Conservation (phyloP, 2,329 filamentous ascomycete species). For the Chaetothyriales sp. region DNA sequence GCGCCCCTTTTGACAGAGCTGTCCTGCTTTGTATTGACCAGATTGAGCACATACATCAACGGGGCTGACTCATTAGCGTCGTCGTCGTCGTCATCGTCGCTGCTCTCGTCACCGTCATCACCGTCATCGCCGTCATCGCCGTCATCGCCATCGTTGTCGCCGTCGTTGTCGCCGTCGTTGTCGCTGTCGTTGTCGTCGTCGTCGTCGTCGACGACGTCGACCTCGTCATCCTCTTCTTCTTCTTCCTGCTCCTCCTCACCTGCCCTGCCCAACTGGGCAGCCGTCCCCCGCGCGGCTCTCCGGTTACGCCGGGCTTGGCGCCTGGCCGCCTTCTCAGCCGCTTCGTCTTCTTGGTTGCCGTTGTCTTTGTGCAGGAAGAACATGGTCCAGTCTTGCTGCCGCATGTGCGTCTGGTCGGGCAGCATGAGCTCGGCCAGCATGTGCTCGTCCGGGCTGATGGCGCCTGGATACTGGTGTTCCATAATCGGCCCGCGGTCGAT, state of each 20-base stretch:
- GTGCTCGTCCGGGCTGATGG: conserved; percentile 92
- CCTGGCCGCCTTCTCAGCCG: conserved; percentile 37
- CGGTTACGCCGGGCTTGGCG: conserved; percentile 33
- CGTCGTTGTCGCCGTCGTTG: conserved; percentile 30
- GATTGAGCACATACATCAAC: conserved; percentile 88
- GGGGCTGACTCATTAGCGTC: conserved; percentile 73
- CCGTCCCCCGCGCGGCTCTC: conserved; percentile 25
- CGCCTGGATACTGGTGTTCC: conserved; percentile 93
- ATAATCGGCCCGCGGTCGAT: conserved; percentile 92
- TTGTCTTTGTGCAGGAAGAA: conserved; percentile 97
- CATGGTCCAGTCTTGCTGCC: conserved; percentile 96
- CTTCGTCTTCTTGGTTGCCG: conserved; percentile 64
- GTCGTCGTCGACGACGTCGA: conserved; percentile 16
- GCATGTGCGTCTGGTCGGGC: conserved; percentile 86
- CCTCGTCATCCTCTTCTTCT: conserved; percentile 21
- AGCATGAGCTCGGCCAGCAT: conserved; percentile 98
- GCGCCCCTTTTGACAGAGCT: conserved; percentile 55
- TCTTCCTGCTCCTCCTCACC: conserved; percentile 11
- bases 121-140: conserved; percentile 48
- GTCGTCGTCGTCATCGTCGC: conserved; percentile 34
- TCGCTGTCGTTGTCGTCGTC: conserved; percentile 24
- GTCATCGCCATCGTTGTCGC: conserved; percentile 37
- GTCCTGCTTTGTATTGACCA: conserved; percentile 97
- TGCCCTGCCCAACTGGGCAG: conserved; percentile 13
- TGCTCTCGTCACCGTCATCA: conserved; percentile 27